Evolutionary conservation across 495 filamentous ascomycete genomes (phyloP).

Genomic region (Durotheca rogersii): DNA sequence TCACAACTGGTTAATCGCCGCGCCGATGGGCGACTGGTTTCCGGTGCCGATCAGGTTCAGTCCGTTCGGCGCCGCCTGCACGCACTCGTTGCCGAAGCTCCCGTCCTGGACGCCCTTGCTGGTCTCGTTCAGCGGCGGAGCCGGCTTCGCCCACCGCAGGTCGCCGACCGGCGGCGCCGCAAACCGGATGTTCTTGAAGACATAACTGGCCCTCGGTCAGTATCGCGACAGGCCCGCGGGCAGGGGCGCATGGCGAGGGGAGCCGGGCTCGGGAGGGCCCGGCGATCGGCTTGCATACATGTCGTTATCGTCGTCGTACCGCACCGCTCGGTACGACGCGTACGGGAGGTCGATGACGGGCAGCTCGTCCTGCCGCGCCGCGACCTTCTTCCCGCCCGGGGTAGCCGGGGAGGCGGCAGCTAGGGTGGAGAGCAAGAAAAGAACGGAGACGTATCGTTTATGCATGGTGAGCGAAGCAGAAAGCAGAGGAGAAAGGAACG

Average conservation of each 20-base stretch:
- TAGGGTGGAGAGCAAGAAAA: not conserved
- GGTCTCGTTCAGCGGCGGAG: constrained; percentile 46
- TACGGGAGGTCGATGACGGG: constrained; percentile 31
- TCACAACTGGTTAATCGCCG: constrained; percentile 42
- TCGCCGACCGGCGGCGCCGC: constrained; percentile 56
- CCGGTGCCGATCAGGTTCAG: constrained; percentile 40
- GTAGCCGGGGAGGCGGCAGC: not conserved
- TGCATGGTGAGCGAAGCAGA: not conserved
- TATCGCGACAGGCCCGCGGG: constrained; percentile 12
- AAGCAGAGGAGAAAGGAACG: no score
- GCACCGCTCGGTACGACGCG: constrained; percentile 33
- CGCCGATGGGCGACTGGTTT: constrained; percentile 39
- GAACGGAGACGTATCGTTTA: not conserved
- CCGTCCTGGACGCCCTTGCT: constrained; percentile 56
- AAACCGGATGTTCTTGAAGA: constrained; percentile 60
- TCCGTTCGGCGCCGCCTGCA: constrained; percentile 42
- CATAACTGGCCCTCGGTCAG: constrained; percentile 35
- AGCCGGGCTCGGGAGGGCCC: no score
- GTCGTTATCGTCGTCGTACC: constrained; percentile 31
- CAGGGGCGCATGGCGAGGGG: no score
- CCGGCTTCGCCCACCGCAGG: constrained; percentile 58
- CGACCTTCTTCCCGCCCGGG: not conserved
- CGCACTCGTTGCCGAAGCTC: constrained; percentile 47
- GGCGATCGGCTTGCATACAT: constrained; percentile 22
- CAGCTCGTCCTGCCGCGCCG: constrained; percentile 1